Base-by-base conservation (phyloP, 148 eudicot species). In the Polygonum aviculare region DNA sequence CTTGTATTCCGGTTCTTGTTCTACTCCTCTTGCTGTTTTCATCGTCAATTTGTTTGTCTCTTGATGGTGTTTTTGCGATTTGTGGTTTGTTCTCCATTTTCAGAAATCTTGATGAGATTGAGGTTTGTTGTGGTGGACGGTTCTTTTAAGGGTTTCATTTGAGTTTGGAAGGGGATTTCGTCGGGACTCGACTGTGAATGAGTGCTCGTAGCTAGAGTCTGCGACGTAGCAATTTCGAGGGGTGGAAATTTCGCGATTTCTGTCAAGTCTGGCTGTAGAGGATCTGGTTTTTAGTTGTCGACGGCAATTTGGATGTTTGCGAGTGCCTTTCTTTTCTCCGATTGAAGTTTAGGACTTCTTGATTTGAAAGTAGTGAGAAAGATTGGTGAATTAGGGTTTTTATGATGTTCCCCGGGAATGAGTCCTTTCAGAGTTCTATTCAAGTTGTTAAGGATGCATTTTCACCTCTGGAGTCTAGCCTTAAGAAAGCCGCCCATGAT, bases 401-500 rank as follows among this genome's bases (percentile, higher is more conserved):
- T 74, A 84, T 63, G 52, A 91, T 88, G 94, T 88, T 86, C 77
- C 81, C 88, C 49, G 84, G 85, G 77, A 94, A 82, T 91, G 97
- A 91, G 70, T 89, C 96, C n/a, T 80, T 90, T 3, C 78, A 84
- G 75, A 88, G 87, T 73, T 88, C 98, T 38, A 57, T 95, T 76
- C 91, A 90, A 78, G 84, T 75, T 45, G 88, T 90, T 63, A 90
- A 85, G 76, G 87, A 83, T 76, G 92, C 82, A 7, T 84, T 95
- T 87, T 83, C 81, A 65, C 98, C 98, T 2, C 26, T 95, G 12
- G 97, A 92, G 78, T 82, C 81, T 74, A 83, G 94, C 79, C 74
- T 94, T 15, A 82, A 74, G 80, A 95, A 92, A 75, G 98, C 87
- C 0, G 86, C 93, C 0, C 90, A 90, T 76, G 95, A 92, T 82